Evolutionary conservation across 345 rosid genomes (phyloP).

Genomic region (Cardamine resedifolia): DNA sequence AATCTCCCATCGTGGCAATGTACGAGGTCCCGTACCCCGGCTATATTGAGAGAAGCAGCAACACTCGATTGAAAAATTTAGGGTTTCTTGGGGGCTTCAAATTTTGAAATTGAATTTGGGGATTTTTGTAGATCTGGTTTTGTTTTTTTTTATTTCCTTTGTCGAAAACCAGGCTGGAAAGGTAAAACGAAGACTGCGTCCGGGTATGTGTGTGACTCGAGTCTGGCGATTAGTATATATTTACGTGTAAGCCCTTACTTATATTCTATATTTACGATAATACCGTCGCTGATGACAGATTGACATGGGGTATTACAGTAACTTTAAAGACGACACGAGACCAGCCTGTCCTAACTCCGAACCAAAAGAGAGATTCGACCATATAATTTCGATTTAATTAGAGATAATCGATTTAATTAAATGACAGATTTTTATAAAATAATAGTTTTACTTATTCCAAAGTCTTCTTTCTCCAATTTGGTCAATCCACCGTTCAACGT

Average conservation of each 20-base stretch:
- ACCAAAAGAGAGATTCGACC: conserved; percentile 7
- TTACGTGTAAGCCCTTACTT: conserved; percentile 12
- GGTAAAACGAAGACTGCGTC: conserved; percentile 13
- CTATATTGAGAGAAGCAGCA: conserved; percentile 26
- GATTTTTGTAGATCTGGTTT: conserved; percentile 34
- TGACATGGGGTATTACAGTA: conserved; percentile 10
- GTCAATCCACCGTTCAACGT: conserved; percentile 41
- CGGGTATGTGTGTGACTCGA: conserved; percentile 36
- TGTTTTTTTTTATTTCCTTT: neutral
- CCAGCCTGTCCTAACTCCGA: conserved; percentile 29
- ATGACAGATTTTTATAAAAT: neutral
- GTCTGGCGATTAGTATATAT: neutral
- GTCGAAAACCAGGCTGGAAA: conserved; percentile 18
- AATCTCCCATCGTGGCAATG: conserved; percentile 73
- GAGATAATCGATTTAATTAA: neutral
- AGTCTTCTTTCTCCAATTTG: conserved; percentile 18
- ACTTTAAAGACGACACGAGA: neutral
- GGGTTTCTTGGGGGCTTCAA: conserved; percentile 30
- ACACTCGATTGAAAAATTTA: conserved; percentile 3
- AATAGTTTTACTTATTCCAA: conserved; percentile 32
- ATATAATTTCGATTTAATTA: conserved; percentile 13
- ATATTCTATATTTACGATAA: neutral
- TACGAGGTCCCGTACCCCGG: conserved; percentile 31
- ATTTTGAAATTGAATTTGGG: conserved; percentile 14
- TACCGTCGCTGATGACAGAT: conserved; percentile 4